Base-by-base conservation (phyloP, 768 basidiomycete species). In the Mycena chlorophos region DNA sequence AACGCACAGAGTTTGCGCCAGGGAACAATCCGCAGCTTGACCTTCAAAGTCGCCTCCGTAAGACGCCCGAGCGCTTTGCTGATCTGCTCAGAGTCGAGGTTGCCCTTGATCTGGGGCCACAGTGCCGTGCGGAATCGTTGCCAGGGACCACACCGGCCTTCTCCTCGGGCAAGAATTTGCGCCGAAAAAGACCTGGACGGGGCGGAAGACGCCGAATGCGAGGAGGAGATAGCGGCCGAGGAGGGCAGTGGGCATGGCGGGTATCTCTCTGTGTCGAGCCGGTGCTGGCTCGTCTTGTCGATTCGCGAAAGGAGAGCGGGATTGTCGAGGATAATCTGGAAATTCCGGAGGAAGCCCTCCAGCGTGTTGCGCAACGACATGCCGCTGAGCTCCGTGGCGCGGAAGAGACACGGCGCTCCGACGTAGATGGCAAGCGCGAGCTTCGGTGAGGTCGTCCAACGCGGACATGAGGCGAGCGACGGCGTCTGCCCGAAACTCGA, bases 291-390 rank as follows among this genome's bases (percentile, higher is more conserved):
- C 1, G 34, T 54, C 34, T 54, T 54, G 53, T 54, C 26, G 28
- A 54, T 20, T 3, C 19, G 31, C 1, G 52, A 54, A 17, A 54
- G 25, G 16, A 54, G 53, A 1, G 43, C 25, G n/a, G 48, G 20
- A 16, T 34, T 48, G 46, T 48, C 47, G 17, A 54, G 53, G 1
- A 48, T 39, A 4, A 54, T 29, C 34, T 54, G 53, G 20, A 54
- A 54, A 37, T 54, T 48, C 6, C 37, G 45, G 30, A n/a, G 34
- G 23, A 45, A 46, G 53, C 53, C 48, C 14, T 45, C 46, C 5
- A 22, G 5, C 23, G 31, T 48, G 27, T 54, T 54, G 1, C 34
- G 53, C 30, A 54, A n/a, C 1, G 53, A 54, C 53, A 53, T 38
- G 31, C 48, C 4, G n/a, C 43, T 45, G 20, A 54, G 5, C 34